Base-by-base conservation (phyloP, 176 grass and related monocot species). In the Urochloa ruziziensis region DNA sequence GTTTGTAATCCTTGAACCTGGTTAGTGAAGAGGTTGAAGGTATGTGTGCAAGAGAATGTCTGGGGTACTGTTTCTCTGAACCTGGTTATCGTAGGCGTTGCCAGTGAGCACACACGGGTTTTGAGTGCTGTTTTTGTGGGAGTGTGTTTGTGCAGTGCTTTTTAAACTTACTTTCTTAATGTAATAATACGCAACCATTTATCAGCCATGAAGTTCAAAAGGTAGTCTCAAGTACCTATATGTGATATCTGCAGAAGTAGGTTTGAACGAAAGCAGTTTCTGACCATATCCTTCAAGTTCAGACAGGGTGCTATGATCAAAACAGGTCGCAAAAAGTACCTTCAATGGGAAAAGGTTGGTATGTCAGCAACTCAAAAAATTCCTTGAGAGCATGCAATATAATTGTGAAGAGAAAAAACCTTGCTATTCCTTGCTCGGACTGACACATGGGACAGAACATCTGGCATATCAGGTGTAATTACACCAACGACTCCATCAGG, bases 361-460 rank as follows among this genome's bases (percentile, higher is more conserved):
- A 66, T 46, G 46, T 70, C 27, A 83, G 32, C 33, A 81, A 73
- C 39, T 60, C 74, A 33, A 56, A 27, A 46, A 37, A 58, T 28
- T 67, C 14, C 15, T 39, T 69, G 23, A 81, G 63, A 82, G 29
- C 28, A 44, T 36, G 53, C 24, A 81, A 76, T 25, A 58, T 81
- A 57, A 23, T 54, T 66, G n/a, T 63, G 73, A 65, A 64, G 58
- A 78, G 54, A 72, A 78, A 65, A 47, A 81, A 95, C 96, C 96
- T 99, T 99, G 91, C 93, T 77, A 89, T 99, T 96, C 89, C 96
- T 94, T 76, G 96, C 96, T 90, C 96, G 89, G 46, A 99, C 96
- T 66, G 96, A 99, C 17, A 99, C 96, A 75, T 99, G 96, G 62
- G 96, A 96, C n/a, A 99, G 73, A 87, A 99, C 96, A 89, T 99